Conservation (phyloP, 192 early-diverging fungal species). For the Backusella circina region DNA sequence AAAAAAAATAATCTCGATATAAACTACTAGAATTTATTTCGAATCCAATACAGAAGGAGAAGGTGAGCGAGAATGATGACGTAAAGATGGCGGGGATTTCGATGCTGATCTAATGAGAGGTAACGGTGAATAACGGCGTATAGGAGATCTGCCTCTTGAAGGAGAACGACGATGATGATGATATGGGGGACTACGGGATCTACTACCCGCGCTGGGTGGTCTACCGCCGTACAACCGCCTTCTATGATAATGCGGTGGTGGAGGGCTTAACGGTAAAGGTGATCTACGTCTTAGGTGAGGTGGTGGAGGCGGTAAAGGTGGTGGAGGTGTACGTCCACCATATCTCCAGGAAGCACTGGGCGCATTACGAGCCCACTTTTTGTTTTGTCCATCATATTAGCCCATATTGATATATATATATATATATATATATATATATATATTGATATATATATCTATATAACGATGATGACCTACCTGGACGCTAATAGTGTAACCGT, state of each 20-base stretch:
- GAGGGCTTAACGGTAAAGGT: neutral
- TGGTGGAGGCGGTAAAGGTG: conserved; percentile 18
- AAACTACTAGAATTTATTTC: neutral
- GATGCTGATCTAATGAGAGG: neutral
- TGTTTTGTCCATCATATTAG: neutral
- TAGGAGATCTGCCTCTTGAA: neutral
- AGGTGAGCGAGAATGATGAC: conserved; percentile 2
- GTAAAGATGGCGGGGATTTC: neutral
- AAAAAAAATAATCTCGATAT: neutral
- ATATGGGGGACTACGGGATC: conserved; percentile 4
- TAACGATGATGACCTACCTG: conserved; percentile 51
- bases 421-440: neutral
- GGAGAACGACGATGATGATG: neutral
- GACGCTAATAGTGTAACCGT: conserved; percentile 72
- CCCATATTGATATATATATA: neutral
- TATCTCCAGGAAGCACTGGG: conserved; percentile 80
- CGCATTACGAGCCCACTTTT: conserved; percentile 55
- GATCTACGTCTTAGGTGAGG: conserved; percentile 6
- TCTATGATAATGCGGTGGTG: neutral
- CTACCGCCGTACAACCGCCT: neutral
- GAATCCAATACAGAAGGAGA: neutral
- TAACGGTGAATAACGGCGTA: neutral
- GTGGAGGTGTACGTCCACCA: conserved; percentile 49
- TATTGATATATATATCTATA: neutral
- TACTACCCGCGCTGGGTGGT: neutral